Evolutionary conservation across 1,284 basidiomycete genomes (phyloP).

Genomic region (Ganoderma leucocontextum): DNA sequence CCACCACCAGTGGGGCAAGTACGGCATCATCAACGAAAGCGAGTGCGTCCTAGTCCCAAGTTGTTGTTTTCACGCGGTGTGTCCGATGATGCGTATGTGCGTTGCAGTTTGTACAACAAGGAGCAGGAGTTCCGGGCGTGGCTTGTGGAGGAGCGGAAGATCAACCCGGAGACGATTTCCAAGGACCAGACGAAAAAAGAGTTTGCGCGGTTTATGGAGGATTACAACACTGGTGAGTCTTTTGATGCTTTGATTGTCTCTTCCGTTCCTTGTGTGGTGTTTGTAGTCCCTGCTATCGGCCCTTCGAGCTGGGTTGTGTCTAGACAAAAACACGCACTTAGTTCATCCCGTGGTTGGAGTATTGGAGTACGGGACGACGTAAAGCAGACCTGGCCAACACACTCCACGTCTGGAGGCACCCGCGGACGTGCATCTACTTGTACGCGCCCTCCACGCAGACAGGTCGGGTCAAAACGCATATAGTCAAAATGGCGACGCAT

Average conservation of each 20-base stretch:
- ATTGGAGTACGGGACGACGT: too few species aligned
- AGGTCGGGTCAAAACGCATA: neutral
- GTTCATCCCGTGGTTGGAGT: too few species aligned
- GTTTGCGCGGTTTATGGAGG: conserved; percentile 82
- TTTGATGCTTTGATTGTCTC: neutral
- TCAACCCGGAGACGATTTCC: conserved; percentile 86
- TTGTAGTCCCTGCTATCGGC: neutral
- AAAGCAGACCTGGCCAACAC: too few species aligned
- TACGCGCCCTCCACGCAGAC: neutral
- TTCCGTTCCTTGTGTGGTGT: neutral
- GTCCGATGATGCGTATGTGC: neutral
- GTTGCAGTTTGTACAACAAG: conserved; percentile 76
- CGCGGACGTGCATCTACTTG: neutral
- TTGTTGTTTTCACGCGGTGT: neutral
- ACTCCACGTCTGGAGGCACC: too few species aligned
- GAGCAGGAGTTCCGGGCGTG: conserved; percentile 87
- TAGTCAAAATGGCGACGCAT: neutral
- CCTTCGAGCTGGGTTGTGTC: neutral
- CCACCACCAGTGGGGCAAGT: conserved; percentile 82
- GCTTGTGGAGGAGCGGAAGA: conserved; percentile 88
- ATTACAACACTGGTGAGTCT: conserved; percentile 84
- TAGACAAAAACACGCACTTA: too few species aligned
- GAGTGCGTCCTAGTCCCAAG: conserved; percentile 65
- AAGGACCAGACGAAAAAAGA: conserved; percentile 88
- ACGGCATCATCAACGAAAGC: conserved; percentile 83